Evolutionary conservation across 2,329 filamentous ascomycete species (phyloP), one percentile per base, ranked within the genome.

Genomic region (Stagonosporopsis vannaccii): DNA sequence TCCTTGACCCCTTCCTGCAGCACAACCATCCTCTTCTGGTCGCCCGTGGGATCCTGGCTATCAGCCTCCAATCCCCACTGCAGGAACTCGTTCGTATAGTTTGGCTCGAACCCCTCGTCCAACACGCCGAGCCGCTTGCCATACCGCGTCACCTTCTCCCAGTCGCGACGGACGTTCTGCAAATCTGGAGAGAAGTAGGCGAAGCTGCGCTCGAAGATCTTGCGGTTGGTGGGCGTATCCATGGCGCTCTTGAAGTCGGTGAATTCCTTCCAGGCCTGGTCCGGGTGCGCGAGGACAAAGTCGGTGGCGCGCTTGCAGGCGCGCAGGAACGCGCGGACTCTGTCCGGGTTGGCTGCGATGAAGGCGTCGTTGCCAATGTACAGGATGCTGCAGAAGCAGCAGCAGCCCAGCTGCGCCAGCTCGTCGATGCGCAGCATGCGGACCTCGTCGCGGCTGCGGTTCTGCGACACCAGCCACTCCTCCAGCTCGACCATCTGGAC

Each of bases 401-500:
- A 92, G 80, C 90, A 92, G 45, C 90, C 90, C 3, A 92, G 81
- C 74, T 91, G 88, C 30, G 90, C 90, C 25, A 92, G 87, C 78
- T 92, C 85, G 72, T 92, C 90, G 69, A 92, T 92, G 67, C 90
- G 87, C 17, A 92, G 84, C 89, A 92, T 92, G 77, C 90, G 87
- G 7, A 91, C 90, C 61, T 92, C 89, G 13, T 80, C 78, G 71
- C 83, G 84, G 56, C 85, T 82, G 1, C 88, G 87, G 63, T 82
- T 82, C 71, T 90, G 87, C 0, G 71, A 60, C 0, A 81, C 81
- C 19, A 92, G 86, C 89, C 89, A 92, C 70, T 91, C 88, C 74
- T 90, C 89, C 1, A 92, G 82, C 76, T 92, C 90, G 39, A 92
- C 90, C 89, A 91, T 91, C 76, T 92, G 90, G 6, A 92, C 89